Evolutionary conservation across 371 early-diverging fungal species (phyloP), one percentile per base, ranked within the genome.

Genomic region (Lichtheimia corymbifera): DNA sequence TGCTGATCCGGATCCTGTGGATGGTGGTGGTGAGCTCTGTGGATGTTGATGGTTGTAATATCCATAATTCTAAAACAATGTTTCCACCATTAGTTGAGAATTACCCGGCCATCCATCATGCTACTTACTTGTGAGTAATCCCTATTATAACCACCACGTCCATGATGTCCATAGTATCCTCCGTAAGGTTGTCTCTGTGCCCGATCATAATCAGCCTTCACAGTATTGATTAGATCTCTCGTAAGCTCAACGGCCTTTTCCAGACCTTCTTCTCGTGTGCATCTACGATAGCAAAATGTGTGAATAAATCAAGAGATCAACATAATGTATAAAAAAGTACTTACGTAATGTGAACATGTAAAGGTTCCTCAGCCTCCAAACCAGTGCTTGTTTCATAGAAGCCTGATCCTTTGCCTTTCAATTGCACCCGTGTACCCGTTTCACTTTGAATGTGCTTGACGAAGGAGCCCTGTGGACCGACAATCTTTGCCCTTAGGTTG

Each of bases 381-480:
- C 88, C 87, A 1, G 90, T 82, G 0, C 70, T 77, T 4, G 73
- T 62, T 42, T 95, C 95, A 22, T 82, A 77, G 62, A 82, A 94
- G 1, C 94, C 95, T 11, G 95, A 95, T 2, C 96, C 96, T 44
- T 77, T 77, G 2, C 96, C 96, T 47, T 89, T 88, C 35, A 93
- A 74, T 50, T 93, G 91, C 7, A 95, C 89, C 13, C 88, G 76
- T 14, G 90, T 87, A 1, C 86, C 82, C 3, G 96, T 91, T 61
- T 88, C 90, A 53, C 83, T 83, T 64, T 93, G 91, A 61, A 95
- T 93, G 68, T 92, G 92, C 71, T 94, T 93, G 28, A 95, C 90
- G 74, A 89, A 93, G 14, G 85, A 83, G 25, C 96, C 96, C 42
- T 79, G 80, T 47, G 93, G 93, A 9, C 96, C 96, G 41, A 94